These are phyloP conservation scores for Desmodesmus armatus DNA, from an alignment of 139 green algal genomes.

Conservation along the genomic window DNA sequence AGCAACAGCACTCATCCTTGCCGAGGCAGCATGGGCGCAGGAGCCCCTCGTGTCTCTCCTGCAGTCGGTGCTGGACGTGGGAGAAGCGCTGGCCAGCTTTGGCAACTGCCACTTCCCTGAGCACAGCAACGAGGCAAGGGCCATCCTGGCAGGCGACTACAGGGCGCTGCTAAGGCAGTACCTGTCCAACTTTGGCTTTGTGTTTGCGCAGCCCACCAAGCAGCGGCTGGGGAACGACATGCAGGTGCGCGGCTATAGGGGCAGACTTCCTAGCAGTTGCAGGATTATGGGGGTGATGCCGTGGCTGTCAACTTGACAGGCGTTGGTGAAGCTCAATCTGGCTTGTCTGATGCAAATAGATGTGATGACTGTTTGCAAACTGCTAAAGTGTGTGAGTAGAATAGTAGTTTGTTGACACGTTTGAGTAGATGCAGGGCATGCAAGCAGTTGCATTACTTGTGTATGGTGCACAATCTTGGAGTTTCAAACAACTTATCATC, in stretches of 20 bases:
- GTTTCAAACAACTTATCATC: background rate
- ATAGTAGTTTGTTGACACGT: background rate
- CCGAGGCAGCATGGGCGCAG: background rate
- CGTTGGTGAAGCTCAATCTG: background rate
- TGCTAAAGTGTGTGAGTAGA: background rate
- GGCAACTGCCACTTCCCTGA: conserved; percentile 47
- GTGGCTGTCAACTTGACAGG: too few species aligned
- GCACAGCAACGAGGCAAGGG: conserved; percentile 41
- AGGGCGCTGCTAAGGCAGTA: conserved; percentile 32
- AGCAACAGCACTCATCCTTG: background rate
- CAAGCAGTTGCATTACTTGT: background rate
- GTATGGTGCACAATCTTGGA: background rate
- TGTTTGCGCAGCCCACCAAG: conserved; percentile 25
- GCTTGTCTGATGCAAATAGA: background rate
- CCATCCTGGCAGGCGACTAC: conserved; percentile 43
- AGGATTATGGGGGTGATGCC: background rate
- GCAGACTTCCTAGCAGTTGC: background rate
- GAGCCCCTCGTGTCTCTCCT: conserved; percentile 2
- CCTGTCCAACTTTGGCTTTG: conserved; percentile 14
- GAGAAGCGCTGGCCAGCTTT: conserved; percentile 45
- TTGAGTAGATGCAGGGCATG: background rate
- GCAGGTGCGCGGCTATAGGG: conserved; percentile 43
- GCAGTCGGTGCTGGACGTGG: conserved; percentile 41
- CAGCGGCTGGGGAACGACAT: conserved; percentile 21
- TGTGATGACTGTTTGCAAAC: background rate